Percentiles rank a stretch among this genome's conserved stretches.
Conservation (phyloP, 1,284 basidiomycete species). For the Exobasidium rhododendri region DNA sequence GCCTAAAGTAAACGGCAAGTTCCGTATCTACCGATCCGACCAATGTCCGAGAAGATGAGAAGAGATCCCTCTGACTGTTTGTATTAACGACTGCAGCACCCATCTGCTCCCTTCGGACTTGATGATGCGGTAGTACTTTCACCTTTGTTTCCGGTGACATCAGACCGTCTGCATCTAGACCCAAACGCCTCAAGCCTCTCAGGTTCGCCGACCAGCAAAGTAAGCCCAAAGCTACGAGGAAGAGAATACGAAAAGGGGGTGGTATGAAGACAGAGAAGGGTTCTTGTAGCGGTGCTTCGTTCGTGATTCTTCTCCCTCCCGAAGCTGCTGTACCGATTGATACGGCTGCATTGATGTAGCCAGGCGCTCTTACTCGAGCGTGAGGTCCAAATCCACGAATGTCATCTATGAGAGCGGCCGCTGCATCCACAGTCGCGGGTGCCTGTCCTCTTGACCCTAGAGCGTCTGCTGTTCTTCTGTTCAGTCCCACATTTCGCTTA, state of each 20-base stretch:
- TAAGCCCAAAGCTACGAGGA: constrained; percentile 44
- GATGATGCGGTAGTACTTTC: constrained; percentile 12
- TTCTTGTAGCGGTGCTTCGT: constrained; percentile 2
- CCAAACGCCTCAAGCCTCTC: constrained; percentile 28
- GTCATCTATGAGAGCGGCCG: neutral
- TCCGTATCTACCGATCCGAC: constrained; percentile 13
- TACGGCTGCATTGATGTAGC: constrained; percentile 4
- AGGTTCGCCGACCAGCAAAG: constrained; percentile 41
- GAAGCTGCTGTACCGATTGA: constrained; percentile 10
- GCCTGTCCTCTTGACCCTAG: neutral
- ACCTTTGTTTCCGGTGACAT: constrained; percentile 5
- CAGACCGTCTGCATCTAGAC: constrained; percentile 30
- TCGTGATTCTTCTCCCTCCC: neutral
- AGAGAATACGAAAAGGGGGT: constrained; percentile 47
- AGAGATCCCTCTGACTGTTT: neutral
- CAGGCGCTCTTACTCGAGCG: neutral
- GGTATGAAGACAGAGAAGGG: constrained; percentile 44
- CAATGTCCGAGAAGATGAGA: neutral
- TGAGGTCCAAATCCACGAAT: constrained; percentile 1
- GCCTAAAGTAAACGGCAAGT: neutral
- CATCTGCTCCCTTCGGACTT: neutral
- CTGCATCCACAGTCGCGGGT: constrained; percentile 1
- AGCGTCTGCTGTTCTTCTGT: constrained; percentile 6
- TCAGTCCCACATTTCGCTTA: neutral
- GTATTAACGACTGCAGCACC: neutral